Base-by-base conservation (phyloP, 495 filamentous ascomycete genomes). In the Aspergillus avenaceus region DNA sequence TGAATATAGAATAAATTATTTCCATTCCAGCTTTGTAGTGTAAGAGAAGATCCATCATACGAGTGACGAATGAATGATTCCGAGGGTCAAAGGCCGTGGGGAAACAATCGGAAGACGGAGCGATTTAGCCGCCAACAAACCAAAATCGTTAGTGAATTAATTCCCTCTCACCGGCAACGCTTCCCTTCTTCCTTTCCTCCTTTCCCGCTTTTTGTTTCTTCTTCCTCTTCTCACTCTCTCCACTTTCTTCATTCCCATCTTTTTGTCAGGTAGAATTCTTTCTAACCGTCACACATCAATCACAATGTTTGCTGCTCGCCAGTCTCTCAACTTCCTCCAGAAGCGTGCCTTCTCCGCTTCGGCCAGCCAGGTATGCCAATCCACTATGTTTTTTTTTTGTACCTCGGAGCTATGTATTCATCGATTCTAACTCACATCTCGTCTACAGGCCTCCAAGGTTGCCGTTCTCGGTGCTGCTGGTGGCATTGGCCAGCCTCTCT, bases 401-500 rank as follows among this genome's bases (percentile, higher is more conserved):
- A 50, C 50, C 45, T 54, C 53, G 52, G 50, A 55, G 23, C 27
- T 55, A 50, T 41, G 47, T 21, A 9, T 32, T 19, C 24, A 22
- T 40, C 25, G 29, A 47, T 46, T 60, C 74, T 81, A 59, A 75
- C 59, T 41, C 48, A 50, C 27, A 46, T 52, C 13, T 40, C n/a
- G 29, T 13, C 25, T 57, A 40, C 70, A 98, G 93, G 83, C 89
- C 67, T 91, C 91, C 69, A 97, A 97, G 82, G 93, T 98, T 59
- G 84, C 90, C 61, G 91, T 98, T 48, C 85, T 97, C 62, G 93
- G 93, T 76, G 93, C 92, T 56, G 85, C 86, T 67, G 93, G 93
- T 75, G 93, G 93, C 69, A 98, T 98, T 75, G 93, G 93, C 66
- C 93, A 98, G 80, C 93, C 93, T 63, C 75, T 98, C 55, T 98